phyloP scores from a whole-genome alignment of 176 grass and related monocot species.

The Musa itinerans region DNA sequence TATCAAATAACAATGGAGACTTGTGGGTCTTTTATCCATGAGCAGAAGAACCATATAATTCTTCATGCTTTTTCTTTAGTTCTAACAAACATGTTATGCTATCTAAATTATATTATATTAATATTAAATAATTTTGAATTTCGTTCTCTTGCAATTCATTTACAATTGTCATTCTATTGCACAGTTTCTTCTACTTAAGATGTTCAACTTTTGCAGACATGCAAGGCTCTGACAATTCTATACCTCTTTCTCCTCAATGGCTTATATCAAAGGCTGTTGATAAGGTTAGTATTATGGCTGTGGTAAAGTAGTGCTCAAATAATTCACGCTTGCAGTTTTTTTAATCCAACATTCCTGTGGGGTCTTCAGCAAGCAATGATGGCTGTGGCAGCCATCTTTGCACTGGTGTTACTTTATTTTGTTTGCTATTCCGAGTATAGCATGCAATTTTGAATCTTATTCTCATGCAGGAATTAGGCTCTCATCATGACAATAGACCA shows the following conservation, averaged over 20 bases:
- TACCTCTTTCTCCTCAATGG: slow-evolving; percentile 99
- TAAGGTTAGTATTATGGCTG: slow-evolving; percentile 5
- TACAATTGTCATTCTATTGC: too few relatives aligned
- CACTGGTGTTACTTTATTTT: background rate
- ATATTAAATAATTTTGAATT: too few relatives aligned
- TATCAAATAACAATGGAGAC: background rate
- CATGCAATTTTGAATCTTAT: slow-evolving; percentile 9
- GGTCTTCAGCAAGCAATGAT: background rate
- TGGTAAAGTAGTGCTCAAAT: background rate
- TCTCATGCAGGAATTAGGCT: slow-evolving; percentile 43
- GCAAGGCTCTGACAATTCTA: slow-evolving; percentile 54
- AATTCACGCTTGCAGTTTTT: too few relatives aligned
- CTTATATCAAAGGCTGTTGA: slow-evolving; percentile 75
- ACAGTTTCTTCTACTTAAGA: background rate
- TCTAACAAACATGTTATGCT: too few relatives aligned
- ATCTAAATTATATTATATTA: too few relatives aligned
- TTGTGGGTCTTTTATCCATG: background rate
- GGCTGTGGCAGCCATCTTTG: background rate
- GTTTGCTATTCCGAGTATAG: background rate
- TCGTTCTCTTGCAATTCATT: too few relatives aligned
- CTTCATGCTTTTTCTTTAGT: background rate
- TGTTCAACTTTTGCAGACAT: slow-evolving; percentile 34
- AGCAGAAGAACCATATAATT: background rate
- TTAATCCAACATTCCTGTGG: background rate
- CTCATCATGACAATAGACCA: slow-evolving; percentile 30